These are phyloP conservation scores for Trichophyton mentagrophytes DNA, from an alignment of 2,329 filamentous ascomycete species.

Conservation along the genomic window DNA sequence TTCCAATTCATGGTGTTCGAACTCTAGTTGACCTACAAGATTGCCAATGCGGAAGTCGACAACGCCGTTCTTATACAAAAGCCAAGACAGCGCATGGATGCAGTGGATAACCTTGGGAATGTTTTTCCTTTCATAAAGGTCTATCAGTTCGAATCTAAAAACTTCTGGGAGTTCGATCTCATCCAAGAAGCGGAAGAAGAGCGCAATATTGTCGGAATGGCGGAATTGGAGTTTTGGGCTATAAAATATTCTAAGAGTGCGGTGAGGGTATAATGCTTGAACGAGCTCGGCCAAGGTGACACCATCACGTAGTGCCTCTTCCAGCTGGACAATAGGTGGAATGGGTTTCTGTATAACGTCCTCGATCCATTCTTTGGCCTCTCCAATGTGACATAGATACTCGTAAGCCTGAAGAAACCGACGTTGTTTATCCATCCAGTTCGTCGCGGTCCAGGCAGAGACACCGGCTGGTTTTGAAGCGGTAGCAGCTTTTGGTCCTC, in stretches of 20 bases:
- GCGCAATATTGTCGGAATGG: slow-evolving; percentile 94
- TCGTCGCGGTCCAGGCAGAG: slow-evolving; percentile 67
- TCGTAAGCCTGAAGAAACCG: slow-evolving; percentile 96
- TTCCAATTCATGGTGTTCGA: slow-evolving; percentile 94
- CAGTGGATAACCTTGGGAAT: slow-evolving; percentile 99
- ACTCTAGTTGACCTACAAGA: slow-evolving; percentile 87
- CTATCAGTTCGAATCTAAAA: slow-evolving; percentile 92
- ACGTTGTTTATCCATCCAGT: slow-evolving; percentile 98
- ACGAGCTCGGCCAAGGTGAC: slow-evolving; percentile 92
- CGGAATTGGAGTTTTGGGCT: slow-evolving; percentile 77
- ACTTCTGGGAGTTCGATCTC: slow-evolving; percentile 87
- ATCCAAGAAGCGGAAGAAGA: slow-evolving; percentile 88
- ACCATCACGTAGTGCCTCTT: slow-evolving; percentile 83
- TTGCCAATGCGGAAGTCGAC: slow-evolving; percentile 95
- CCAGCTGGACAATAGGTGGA: slow-evolving; percentile 82
- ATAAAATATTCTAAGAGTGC: slow-evolving; percentile 69
- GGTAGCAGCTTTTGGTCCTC: slow-evolving; percentile 36
- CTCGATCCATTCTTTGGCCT: slow-evolving; percentile 99
- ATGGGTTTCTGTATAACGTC: slow-evolving; percentile 74
- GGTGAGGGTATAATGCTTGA: slow-evolving; percentile 68
- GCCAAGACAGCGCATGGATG: slow-evolving; percentile 91
- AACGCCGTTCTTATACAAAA: slow-evolving; percentile 89
- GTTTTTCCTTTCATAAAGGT: slow-evolving; percentile 98
- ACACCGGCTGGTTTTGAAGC: slow-evolving; percentile 38
- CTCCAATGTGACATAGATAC: slow-evolving; percentile 96